These are phyloP conservation scores for Setomelanomma holmii DNA, from an alignment of 2,329 filamentous ascomycete genomes.

Conservation along the genomic window DNA sequence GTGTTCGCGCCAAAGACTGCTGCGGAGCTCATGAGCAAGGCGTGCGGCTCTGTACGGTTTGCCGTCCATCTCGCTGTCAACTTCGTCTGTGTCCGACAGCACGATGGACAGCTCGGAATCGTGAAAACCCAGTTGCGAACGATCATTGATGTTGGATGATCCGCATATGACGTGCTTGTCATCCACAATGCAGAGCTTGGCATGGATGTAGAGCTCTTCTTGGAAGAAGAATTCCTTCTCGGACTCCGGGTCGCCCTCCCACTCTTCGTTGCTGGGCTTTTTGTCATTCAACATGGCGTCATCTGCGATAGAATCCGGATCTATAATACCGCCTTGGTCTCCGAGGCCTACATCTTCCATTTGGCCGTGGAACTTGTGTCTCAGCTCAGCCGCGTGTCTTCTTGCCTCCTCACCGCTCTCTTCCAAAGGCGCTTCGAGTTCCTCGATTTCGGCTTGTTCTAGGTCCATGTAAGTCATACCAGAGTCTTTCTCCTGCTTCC, in stretches of 20 bases:
- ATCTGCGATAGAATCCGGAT: slow-evolving; percentile 73
- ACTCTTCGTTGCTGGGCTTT: slow-evolving; percentile 71
- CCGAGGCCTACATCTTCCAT: slow-evolving; percentile 50
- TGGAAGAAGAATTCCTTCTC: slow-evolving; percentile 92
- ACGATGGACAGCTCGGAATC: slow-evolving; percentile 91
- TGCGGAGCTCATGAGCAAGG: slow-evolving; percentile 80
- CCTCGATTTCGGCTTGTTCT: slow-evolving; percentile 85
- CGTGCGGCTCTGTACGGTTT: slow-evolving; percentile 77
- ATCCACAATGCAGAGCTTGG: slow-evolving; percentile 88
- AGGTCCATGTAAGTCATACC: slow-evolving; percentile 86
- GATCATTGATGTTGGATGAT: slow-evolving; percentile 90
- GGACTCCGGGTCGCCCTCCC: slow-evolving; percentile 74
- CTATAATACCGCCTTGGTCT: slow-evolving; percentile 52
- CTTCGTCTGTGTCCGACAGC: slow-evolving; percentile 78
- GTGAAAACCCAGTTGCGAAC: slow-evolving; percentile 84
- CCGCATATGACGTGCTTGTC: slow-evolving; percentile 86
- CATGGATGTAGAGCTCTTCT: slow-evolving; percentile 95
- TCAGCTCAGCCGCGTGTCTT: slow-evolving; percentile 55
- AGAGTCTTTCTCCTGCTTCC: slow-evolving; percentile 78
- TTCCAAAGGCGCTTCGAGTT: slow-evolving; percentile 70
- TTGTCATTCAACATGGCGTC: slow-evolving; percentile 79
- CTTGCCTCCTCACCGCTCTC: slow-evolving; percentile 47
- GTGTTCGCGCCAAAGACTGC: slow-evolving; percentile 90
- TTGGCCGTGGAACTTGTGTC: slow-evolving; percentile 54
- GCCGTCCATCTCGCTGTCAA: slow-evolving; percentile 80